These are phyloP conservation scores for Alternaria brassicicola DNA, from an alignment of 2,329 filamentous ascomycete species.

Conservation along the genomic window DNA sequence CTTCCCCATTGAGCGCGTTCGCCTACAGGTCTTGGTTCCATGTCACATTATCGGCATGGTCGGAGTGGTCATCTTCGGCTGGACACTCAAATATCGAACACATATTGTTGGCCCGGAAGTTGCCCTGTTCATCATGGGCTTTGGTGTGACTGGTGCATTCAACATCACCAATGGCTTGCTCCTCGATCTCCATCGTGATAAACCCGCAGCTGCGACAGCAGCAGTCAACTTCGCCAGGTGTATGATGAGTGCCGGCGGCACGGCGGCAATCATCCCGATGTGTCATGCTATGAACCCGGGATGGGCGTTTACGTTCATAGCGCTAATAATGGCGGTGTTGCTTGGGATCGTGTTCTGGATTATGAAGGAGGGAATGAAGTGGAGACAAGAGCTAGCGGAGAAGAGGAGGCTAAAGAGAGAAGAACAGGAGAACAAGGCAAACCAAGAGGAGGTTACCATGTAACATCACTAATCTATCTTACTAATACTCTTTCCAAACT, in stretches of 20 bases:
- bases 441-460: not conserved
- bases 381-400: conserved; percentile 34
- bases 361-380: conserved; percentile 40
- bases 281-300: conserved; percentile 52
- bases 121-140: conserved; percentile 61
- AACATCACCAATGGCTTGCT: conserved; percentile 55
- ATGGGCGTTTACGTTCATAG: conserved; percentile 55
- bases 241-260: conserved; percentile 45
- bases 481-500: not conserved
- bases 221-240: conserved; percentile 48
- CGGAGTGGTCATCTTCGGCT: conserved; percentile 50
- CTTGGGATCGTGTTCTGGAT: conserved; percentile 38
- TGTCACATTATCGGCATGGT: conserved; percentile 43
- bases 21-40: conserved; percentile 50
- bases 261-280: conserved; percentile 51
- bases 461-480: not conserved
- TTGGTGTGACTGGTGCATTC: conserved; percentile 61
- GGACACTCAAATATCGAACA: conserved; percentile 48
- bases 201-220: conserved; percentile 51
- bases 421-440: not conserved
- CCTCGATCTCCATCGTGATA: conserved; percentile 50
- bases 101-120: conserved; percentile 51
- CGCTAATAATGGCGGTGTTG: conserved; percentile 34
- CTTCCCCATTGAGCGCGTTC: conserved; percentile 57
- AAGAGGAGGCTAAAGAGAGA: conserved; percentile 20